phyloP scores from a whole-genome alignment of 805 yeast species.

The Gaillardinia entomophila region DNA sequence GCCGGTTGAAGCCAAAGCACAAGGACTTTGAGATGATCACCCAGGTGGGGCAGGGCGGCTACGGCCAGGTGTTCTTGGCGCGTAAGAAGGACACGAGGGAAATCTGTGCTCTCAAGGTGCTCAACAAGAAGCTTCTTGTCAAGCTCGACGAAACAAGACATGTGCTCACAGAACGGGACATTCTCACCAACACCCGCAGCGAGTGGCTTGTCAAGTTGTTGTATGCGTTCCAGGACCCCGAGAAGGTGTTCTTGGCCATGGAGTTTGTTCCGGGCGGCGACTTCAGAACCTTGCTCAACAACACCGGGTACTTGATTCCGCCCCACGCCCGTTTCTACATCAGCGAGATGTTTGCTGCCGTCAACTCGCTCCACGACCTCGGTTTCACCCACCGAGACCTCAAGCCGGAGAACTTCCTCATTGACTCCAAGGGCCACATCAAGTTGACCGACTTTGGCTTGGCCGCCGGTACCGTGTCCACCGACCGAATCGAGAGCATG shows the following conservation, averaged over 20 bases:
- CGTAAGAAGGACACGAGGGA: conserved; percentile 91
- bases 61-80: conserved; percentile 97
- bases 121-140: conserved; percentile 78
- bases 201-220: conserved; percentile 93
- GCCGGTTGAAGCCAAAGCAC: conserved; percentile 87
- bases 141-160: conserved; percentile 94
- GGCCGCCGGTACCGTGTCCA: conserved; percentile 93
- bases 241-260: conserved; percentile 92
- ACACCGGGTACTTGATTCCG: conserved; percentile 88
- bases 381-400: conserved; percentile 97
- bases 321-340: conserved; percentile 94
- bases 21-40: conserved; percentile 95
- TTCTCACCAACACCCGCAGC: conserved; percentile 88
- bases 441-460: conserved; percentile 94
- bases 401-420: conserved; percentile 90
- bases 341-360: conserved; percentile 94
- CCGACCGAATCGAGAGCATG: conserved; percentile 91
- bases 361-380: conserved; percentile 86
- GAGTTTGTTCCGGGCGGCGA: conserved; percentile 99
- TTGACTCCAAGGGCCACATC: conserved; percentile 86
- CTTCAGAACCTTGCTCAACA: conserved; percentile 87
- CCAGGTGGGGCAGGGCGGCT: conserved; percentile 99
- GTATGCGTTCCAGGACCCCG: conserved; percentile 92
- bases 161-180: conserved; percentile 93
- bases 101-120: conserved; percentile 88